phyloP scores from a whole-genome alignment of 305 asterid genomes.

The Petunia hybrid region DNA sequence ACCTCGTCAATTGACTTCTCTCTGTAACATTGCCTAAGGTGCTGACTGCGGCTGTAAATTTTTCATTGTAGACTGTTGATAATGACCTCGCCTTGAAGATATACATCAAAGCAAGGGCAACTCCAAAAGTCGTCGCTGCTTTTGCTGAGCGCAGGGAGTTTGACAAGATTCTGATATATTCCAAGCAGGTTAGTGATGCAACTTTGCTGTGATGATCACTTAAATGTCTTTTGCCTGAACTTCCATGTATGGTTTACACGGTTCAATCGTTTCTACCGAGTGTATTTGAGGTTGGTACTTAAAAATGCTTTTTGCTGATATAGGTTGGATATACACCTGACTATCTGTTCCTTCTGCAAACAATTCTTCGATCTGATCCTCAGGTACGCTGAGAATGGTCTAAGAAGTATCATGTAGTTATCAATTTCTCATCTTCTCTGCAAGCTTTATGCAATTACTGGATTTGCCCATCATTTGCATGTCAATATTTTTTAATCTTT shows the following conservation, averaged over 20 bases:
- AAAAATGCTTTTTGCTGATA: constrained; percentile 44
- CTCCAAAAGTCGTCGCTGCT: constrained; percentile 99
- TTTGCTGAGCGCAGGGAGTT: constrained; percentile 99
- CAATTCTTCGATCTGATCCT: constrained; percentile 98
- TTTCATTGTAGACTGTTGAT: constrained; percentile 81
- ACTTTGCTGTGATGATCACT: not conserved
- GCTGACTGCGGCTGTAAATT: constrained; percentile 21
- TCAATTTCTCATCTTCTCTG: constrained; percentile 4
- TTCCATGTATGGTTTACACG: not conserved
- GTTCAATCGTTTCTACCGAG: constrained; percentile 13
- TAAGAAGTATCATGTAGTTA: not conserved
- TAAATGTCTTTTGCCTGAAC: not conserved
- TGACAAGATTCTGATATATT: constrained; percentile 96
- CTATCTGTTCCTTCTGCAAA: constrained; percentile 97
- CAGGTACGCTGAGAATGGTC: constrained; percentile 65
- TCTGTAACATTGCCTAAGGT: constrained; percentile 1
- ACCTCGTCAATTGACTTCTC: constrained; percentile 2
- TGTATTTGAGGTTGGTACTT: constrained; percentile 24
- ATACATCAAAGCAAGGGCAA: constrained; percentile 98
- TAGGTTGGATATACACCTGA: constrained; percentile 99
- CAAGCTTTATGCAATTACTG: not conserved
- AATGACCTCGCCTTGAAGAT: constrained; percentile 97
- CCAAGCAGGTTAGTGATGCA: constrained; percentile 79
- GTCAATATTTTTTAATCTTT: constrained; percentile 10
- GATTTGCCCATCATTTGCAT: not conserved